Evolutionary conservation across 306 rosid species (phyloP).

Genomic region (Quercus agrifolia): DNA sequence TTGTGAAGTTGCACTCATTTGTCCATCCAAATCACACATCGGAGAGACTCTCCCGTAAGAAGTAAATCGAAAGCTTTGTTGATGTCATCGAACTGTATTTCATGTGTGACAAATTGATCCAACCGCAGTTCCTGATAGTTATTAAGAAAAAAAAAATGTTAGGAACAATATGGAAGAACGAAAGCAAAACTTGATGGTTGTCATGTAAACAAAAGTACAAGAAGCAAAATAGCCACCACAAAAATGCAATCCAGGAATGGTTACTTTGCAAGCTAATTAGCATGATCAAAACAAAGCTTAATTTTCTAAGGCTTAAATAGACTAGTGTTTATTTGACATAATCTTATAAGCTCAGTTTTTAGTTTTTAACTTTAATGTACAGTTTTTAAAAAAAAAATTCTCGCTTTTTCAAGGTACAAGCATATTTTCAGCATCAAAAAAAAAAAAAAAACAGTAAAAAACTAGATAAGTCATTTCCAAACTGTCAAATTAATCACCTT

Average conservation of each 20-base stretch:
- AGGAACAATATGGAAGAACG: neutral
- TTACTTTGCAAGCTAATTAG: no score
- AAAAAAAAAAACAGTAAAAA: neutral
- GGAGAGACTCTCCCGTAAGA: conserved; percentile 50
- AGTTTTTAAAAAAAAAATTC: neutral
- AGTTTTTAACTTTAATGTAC: neutral
- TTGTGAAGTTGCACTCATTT: neutral
- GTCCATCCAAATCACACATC: conserved; percentile 77
- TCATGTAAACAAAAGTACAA: neutral
- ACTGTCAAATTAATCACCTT: conserved; percentile 42
- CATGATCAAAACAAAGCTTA: no score
- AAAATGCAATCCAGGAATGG: neutral
- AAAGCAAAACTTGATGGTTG: no score
- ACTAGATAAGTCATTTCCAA: no score
- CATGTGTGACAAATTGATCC: conserved; percentile 78
- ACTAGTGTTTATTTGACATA: no score
- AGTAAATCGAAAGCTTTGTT: conserved; percentile 76
- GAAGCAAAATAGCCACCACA: neutral
- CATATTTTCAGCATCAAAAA: no score
- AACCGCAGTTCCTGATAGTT: conserved; percentile 55
- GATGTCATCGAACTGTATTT: conserved; percentile 62
- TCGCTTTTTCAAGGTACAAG: no score
- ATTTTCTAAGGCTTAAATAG: neutral
- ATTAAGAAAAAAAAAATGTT: neutral
- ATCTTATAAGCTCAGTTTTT: no score